Percentiles rank a stretch among this genome's conserved stretches.
phyloP scores from a whole-genome alignment of 1,284 basidiomycete genomes.

The Papiliotrema nemorosa region DNA sequence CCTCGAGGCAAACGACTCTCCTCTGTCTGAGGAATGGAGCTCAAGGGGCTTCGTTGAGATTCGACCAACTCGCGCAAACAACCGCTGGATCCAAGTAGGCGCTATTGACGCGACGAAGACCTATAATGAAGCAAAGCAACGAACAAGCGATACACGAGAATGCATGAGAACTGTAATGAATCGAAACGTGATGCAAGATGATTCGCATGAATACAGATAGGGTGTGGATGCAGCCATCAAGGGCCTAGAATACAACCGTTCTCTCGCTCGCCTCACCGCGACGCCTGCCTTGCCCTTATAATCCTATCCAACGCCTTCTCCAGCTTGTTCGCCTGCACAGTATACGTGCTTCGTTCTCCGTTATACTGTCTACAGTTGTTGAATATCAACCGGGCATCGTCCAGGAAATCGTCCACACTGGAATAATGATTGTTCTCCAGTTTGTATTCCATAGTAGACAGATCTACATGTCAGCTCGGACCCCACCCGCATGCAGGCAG shows the following conservation, averaged over 20 bases:
- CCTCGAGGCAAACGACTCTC: too few relatives aligned
- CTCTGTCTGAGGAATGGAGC: too few relatives aligned
- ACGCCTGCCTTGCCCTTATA: slow-evolving; percentile 39
- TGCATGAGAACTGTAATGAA: too few relatives aligned
- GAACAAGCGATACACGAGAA: too few relatives aligned
- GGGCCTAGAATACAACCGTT: not conserved
- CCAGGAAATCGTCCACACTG: slow-evolving; percentile 70
- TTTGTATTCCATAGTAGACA: slow-evolving; percentile 89
- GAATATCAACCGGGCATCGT: slow-evolving; percentile 80
- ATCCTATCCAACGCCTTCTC: slow-evolving; percentile 56
- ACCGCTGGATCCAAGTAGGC: too few relatives aligned
- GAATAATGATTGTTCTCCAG: slow-evolving; percentile 74
- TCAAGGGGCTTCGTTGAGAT: too few relatives aligned
- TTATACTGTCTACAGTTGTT: slow-evolving; percentile 92
- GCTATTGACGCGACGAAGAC: too few relatives aligned
- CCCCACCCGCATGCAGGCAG: slow-evolving; percentile 7
- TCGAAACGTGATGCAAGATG: too few relatives aligned
- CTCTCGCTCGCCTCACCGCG: not conserved
- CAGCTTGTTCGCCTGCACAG: slow-evolving; percentile 78
- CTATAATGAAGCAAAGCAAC: too few relatives aligned
- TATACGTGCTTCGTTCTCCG: slow-evolving; percentile 76
- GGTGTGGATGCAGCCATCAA: too few relatives aligned
- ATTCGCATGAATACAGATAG: too few relatives aligned
- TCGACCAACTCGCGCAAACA: too few relatives aligned
- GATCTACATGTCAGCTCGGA: slow-evolving; percentile 57